Evolutionary conservation across 108 stramenopile species (phyloP), one percentile per base, ranked within the genome.

Genomic region (Chaetoceros tenuissimus): DNA sequence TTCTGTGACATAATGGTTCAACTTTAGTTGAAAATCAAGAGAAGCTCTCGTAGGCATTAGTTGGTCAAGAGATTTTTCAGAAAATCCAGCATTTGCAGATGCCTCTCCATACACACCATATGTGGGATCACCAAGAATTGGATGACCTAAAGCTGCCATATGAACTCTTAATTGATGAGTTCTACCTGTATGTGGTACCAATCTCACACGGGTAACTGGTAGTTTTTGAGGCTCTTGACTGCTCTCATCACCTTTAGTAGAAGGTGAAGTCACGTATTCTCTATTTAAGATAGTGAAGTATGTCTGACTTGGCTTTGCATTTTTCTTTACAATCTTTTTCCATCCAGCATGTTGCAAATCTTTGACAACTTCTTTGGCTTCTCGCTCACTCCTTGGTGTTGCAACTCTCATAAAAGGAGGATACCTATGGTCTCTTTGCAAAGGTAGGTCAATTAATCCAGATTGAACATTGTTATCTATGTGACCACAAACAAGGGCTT

Each of bases 131-230:
- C 85, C 88, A 0, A 94, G 68, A 50, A 94, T 94, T 5, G 92
- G 87, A 67, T 84, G 82, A 0, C 92, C 92, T 46, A 90, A 60
- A 1, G 84, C 82, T 13, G 92, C 88, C 55, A 82, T 84, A 62
- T 94, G 92, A 7, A 89, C 84, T 43, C 87, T 76, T 23, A 94
- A 66, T 72, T 94, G 92, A 73, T 94, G 92, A 17, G 86, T 94
- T 51, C 92, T 63, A 0, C 87, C 89, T 2, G 89, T 80, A 13
- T 73, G 58, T 24, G 84, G 84, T 13, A 50, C 66, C 58, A 86
- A 62, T 31, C 48, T 46, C 0, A 92, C 58, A 29, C 82, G 66
- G 48, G 89, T 92, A 8, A 85, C 84, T 2, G 79, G 74, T 46
- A 79, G 55, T 21, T 56, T 52, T 5, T 17, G 23, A 0, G 25